Evolutionary conservation across 1,284 basidiomycete species (phyloP).

Genomic region (Coniferiporia sulphurascens): DNA sequence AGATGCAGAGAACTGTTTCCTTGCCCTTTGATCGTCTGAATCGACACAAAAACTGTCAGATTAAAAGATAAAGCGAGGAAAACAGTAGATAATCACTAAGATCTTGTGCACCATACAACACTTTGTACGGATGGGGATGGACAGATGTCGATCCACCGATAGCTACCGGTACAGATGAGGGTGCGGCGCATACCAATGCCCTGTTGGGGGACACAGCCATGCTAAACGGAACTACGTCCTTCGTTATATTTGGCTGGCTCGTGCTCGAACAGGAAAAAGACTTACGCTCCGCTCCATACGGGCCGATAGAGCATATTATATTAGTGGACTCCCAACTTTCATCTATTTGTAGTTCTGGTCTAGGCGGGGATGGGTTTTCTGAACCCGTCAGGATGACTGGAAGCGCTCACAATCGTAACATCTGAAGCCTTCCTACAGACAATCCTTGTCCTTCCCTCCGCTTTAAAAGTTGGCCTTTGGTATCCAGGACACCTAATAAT

Average conservation of each 20-base stretch:
- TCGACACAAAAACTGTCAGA: background rate
- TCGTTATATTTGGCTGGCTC: background rate
- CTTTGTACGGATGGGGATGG: slow-evolving; percentile 30
- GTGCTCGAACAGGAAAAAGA: background rate
- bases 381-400: background rate
- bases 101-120: slow-evolving; percentile 18
- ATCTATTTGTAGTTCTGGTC: slow-evolving; percentile 49
- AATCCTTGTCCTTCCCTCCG: slow-evolving; percentile 32
- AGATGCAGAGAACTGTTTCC: slow-evolving; percentile 16
- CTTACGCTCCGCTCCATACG: slow-evolving; percentile 46
- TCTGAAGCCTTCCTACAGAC: slow-evolving; percentile 43
- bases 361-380: slow-evolving; percentile 24
- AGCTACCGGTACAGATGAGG: slow-evolving; percentile 27
- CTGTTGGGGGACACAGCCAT: slow-evolving; percentile 51
- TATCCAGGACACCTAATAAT: slow-evolving; percentile 12
- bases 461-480: slow-evolving; percentile 25
- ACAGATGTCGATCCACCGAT: slow-evolving; percentile 38
- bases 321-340: slow-evolving; percentile 44
- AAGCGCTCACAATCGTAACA: slow-evolving; percentile 49
- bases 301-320: slow-evolving; percentile 39
- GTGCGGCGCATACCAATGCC: slow-evolving; percentile 44
- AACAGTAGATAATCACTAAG: slow-evolving; percentile 10
- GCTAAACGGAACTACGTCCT: slow-evolving; percentile 16
- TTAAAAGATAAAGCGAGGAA: background rate
- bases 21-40: slow-evolving; percentile 21